Evolutionary conservation across 2,329 filamentous ascomycete species (phyloP).

Genomic region (Phaeoacremonium minimum): DNA sequence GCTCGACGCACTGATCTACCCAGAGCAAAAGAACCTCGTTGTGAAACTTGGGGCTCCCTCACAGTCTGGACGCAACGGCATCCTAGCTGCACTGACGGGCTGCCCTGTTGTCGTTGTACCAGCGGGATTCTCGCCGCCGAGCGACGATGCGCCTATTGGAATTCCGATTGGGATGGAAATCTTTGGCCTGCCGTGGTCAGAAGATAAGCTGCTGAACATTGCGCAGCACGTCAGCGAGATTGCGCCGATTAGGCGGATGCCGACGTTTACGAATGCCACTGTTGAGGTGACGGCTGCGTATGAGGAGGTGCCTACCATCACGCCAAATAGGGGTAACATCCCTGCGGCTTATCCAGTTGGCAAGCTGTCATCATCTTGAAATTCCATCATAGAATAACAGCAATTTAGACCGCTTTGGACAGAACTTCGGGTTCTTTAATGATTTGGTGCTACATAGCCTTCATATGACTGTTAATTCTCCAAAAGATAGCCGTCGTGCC

Average conservation of each 20-base stretch:
- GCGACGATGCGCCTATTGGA: slow-evolving; percentile 45
- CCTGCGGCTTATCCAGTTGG: slow-evolving; percentile 43
- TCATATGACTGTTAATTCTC: too few species aligned
- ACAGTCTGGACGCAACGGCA: slow-evolving; percentile 53
- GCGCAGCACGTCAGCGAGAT: slow-evolving; percentile 45
- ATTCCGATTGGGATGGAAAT: slow-evolving; percentile 64
- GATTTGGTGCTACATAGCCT: too few species aligned
- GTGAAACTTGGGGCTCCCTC: slow-evolving; percentile 51
- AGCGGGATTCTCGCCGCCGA: slow-evolving; percentile 45
- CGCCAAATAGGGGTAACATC: slow-evolving; percentile 35
- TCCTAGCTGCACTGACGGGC: slow-evolving; percentile 33
- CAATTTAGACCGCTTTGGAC: too few species aligned
- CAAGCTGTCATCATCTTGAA: slow-evolving; percentile 25
- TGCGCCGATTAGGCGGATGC: slow-evolving; percentile 38
- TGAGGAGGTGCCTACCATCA: slow-evolving; percentile 35
- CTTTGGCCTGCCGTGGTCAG: slow-evolving; percentile 50
- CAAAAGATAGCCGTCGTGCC: too few species aligned
- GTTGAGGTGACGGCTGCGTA: slow-evolving; percentile 29
- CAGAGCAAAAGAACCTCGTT: slow-evolving; percentile 60
- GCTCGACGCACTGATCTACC: slow-evolving; percentile 58
- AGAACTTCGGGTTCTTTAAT: too few species aligned
- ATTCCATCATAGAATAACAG: too few species aligned
- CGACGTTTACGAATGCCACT: slow-evolving; percentile 17
- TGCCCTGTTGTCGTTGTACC: slow-evolving; percentile 41
- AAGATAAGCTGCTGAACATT: slow-evolving; percentile 47